Conservation (phyloP, 2,329 filamentous ascomycete species). For the Diaporthe helianthi region DNA sequence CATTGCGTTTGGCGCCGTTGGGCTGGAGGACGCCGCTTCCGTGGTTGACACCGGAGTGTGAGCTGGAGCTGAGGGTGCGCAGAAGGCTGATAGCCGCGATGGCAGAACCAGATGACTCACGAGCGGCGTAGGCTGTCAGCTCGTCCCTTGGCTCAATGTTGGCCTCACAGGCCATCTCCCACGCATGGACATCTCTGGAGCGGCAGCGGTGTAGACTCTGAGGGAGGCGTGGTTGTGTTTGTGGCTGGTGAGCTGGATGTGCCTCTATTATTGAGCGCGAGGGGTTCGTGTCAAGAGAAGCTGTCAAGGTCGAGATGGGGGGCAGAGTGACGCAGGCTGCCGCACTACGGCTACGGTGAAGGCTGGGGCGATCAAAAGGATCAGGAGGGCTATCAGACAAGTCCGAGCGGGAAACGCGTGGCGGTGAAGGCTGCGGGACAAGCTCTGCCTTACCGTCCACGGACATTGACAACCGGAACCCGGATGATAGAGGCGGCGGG, state of each 20-base stretch:
- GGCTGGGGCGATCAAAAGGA: conserved; percentile 56
- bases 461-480: conserved; percentile 80
- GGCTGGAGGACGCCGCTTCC: conserved; percentile 50
- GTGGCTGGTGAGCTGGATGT: conserved; percentile 44
- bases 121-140: conserved; percentile 76
- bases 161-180: conserved; percentile 89
- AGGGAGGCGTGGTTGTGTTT: conserved; percentile 49
- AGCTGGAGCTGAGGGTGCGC: conserved; percentile 70
- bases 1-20: conserved; percentile 73
- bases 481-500: conserved; percentile 53
- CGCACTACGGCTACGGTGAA: conserved; percentile 77
- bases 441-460: conserved; percentile 92
- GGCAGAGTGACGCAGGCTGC: conserved; percentile 64
- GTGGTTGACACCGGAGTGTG: conserved; percentile 43
- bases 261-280: conserved; percentile 19
- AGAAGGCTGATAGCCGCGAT: conserved; percentile 83
- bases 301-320: conserved; percentile 60
- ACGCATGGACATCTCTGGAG: conserved; percentile 85
- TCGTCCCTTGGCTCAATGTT: conserved; percentile 78
- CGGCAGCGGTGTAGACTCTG: conserved; percentile 70
- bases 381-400: conserved; percentile 46
- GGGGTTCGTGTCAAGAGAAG: conserved; percentile 42
- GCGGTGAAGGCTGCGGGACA: conserved; percentile 67
- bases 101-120: conserved; percentile 80
- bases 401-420: conserved; percentile 49